Base-by-base conservation (phyloP, 163 green algal species). In the Chlorella variabilis region DNA sequence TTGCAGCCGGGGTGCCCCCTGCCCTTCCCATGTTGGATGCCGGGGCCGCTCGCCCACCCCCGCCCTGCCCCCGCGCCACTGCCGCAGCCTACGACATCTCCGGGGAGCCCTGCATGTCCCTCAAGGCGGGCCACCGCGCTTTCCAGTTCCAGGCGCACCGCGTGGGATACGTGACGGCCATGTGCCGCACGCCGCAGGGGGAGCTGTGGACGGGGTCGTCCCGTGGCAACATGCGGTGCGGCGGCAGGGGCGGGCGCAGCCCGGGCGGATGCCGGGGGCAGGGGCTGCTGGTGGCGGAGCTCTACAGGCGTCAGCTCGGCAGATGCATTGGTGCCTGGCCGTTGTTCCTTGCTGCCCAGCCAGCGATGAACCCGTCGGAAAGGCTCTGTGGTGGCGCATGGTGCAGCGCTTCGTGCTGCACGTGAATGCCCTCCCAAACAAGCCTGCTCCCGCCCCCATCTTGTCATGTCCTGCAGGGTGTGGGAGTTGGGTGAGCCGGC, bases 201-300 rank as follows among this genome's bases (percentile, higher is more conserved):
- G 87, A 95, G 11, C 82, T 96, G 69, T 96, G 93, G 93, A 95
- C 89, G 2, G 93, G 85, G 8, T 90, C 80, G 9, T 88, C 85
- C 7, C 81, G 84, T 21, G 93, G 93, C 38, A 85, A 85, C 49
- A 56, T 97, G 17, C 79, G 92, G 73, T 80, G 36, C 25, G 69
- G 31, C n/a, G 51, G 54, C 18, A 63, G 23, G 18, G 54, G 9
- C 23, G 54, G 23, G 54, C 45, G 45, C 15, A 54, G 45, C 45
- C 45, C 15, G 45, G 45, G 11, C 45, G 45, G 45, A 54, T 54
- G 45, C 11, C 15, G 45, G 45, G 11, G 15, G 45, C 45, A 54
- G 45, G 11, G 15, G 45, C 45, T 54, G 11, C 11, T 54, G 45
- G 11, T 63, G 18, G 18, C 18, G 15, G 18, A n/a, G 54, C 23